Evolutionary conservation across 2,329 filamentous ascomycete genomes (phyloP).

Genomic region (Sordariomycetes sp.): DNA sequence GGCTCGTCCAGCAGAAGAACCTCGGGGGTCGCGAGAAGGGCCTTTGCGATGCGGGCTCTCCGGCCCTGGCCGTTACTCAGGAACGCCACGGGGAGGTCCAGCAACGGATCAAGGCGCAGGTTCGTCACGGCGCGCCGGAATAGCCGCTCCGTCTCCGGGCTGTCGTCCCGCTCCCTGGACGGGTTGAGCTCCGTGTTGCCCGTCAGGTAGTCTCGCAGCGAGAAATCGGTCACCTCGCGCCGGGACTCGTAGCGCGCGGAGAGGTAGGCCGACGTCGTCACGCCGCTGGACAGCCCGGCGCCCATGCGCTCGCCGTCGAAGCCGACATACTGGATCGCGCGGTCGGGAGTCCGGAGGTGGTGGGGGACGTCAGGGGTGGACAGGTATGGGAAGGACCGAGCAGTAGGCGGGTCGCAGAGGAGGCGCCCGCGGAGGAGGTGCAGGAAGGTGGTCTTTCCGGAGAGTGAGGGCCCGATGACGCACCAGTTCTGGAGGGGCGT

Average conservation of each 20-base stretch:
- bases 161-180: constrained; percentile 17
- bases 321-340: constrained; percentile 78
- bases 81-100: constrained; percentile 75
- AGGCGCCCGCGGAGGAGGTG: constrained; percentile 65
- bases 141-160: constrained; percentile 30
- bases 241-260: constrained; percentile 84
- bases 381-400: constrained; percentile 69
- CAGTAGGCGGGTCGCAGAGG: constrained; percentile 60
- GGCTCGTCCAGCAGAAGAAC: constrained; percentile 82
- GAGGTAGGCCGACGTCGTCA: constrained; percentile 63
- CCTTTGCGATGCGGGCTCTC: constrained; percentile 76
- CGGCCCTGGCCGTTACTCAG: constrained; percentile 89
- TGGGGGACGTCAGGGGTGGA: constrained; percentile 44
- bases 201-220: constrained; percentile 64
- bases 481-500: constrained; percentile 57
- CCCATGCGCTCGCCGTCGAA: constrained; percentile 63
- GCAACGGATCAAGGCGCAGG: constrained; percentile 52
- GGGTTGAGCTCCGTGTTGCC: constrained; percentile 79
- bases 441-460: constrained; percentile 72
- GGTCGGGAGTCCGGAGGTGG: constrained; percentile 42
- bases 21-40: constrained; percentile 65
- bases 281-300: constrained; percentile 35
- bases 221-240: constrained; percentile 79
- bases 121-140: constrained; percentile 54
- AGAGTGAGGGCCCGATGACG: constrained; percentile 65